phyloP scores from a whole-genome alignment of 1,284 basidiomycete genomes.

The Tilletiopsis washingtonensis region DNA sequence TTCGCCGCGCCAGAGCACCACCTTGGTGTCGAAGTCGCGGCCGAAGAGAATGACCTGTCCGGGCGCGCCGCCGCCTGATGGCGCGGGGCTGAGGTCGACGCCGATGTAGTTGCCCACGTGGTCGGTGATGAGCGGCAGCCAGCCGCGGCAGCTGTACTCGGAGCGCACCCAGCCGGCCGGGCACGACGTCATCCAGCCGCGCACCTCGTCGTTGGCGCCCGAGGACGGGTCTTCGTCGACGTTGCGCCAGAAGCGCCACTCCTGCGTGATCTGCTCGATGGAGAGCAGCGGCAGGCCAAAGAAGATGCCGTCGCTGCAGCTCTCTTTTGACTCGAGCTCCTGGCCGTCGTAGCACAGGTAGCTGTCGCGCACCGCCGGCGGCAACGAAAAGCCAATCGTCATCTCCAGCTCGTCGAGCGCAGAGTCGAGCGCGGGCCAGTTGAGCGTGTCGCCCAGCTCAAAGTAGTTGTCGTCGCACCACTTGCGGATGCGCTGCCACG shows the following conservation, averaged over 20 bases:
- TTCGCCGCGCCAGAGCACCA: constrained; percentile 66
- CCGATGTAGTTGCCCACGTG: constrained; percentile 94
- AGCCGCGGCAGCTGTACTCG: constrained; percentile 86
- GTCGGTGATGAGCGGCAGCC: constrained; percentile 90
- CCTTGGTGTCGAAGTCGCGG: constrained; percentile 94
- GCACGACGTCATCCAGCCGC: constrained; percentile 67
- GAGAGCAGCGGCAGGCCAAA: constrained; percentile 41
- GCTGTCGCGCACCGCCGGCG: constrained; percentile 39
- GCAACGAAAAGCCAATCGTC: constrained; percentile 34
- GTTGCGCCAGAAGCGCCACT: constrained; percentile 44
- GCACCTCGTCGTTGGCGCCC: constrained; percentile 32
- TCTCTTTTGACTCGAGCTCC: constrained; percentile 39
- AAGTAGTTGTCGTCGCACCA: constrained; percentile 38
- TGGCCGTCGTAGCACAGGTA: constrained; percentile 42
- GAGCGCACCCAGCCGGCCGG: constrained; percentile 83
- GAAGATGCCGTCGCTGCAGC: constrained; percentile 44
- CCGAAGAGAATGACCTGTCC: constrained; percentile 98
- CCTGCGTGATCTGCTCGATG: constrained; percentile 34
- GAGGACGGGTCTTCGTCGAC: constrained; percentile 42
- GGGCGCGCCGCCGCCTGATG: constrained; percentile 54
- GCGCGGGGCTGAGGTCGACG: constrained; percentile 77
- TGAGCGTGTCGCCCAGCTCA: constrained; percentile 43
- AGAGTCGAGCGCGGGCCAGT: constrained; percentile 37
- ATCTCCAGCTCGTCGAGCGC: constrained; percentile 37
- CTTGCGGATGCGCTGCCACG: constrained; percentile 37